These are phyloP conservation scores for Citrus reticulata DNA, from an alignment of 345 rosid species.

Conservation along the genomic window DNA sequence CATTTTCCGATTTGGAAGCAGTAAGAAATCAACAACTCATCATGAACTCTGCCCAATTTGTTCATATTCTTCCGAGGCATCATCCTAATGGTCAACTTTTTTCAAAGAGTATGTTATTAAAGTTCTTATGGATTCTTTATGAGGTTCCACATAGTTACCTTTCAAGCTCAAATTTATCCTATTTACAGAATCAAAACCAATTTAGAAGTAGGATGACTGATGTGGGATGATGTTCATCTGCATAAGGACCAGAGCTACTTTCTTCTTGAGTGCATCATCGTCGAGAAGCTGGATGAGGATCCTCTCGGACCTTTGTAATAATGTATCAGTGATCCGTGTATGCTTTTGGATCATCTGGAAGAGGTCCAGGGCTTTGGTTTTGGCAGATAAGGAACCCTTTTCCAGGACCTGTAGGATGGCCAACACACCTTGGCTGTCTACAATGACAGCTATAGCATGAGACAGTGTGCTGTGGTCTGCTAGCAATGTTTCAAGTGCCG, in stretches of 20 bases:
- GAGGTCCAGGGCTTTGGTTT: slow-evolving; percentile 44
- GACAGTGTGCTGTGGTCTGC: slow-evolving; percentile 29
- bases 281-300: slow-evolving; percentile 47
- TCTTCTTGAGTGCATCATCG: slow-evolving; percentile 36
- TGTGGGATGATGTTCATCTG: slow-evolving; percentile 46
- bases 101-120: neutral
- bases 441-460: slow-evolving; percentile 39
- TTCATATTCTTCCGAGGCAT: neutral
- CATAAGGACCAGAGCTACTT: slow-evolving; percentile 41
- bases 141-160: neutral
- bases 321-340: slow-evolving; percentile 14
- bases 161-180: neutral
- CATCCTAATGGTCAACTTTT: neutral
- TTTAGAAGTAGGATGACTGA: slow-evolving; percentile 58
- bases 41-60: neutral
- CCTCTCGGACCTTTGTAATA: slow-evolving; percentile 32
- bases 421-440: slow-evolving; percentile 35
- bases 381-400: slow-evolving; percentile 42
- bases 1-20: neutral
- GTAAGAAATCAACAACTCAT: neutral
- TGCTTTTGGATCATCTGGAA: slow-evolving; percentile 39
- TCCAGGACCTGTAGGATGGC: slow-evolving; percentile 45
- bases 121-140: neutral
- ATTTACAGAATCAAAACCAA: neutral
- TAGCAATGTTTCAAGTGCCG: slow-evolving; percentile 49